phyloP scores from a whole-genome alignment of 257 asterid genomes.

The Parsonsia alboflavescens region DNA sequence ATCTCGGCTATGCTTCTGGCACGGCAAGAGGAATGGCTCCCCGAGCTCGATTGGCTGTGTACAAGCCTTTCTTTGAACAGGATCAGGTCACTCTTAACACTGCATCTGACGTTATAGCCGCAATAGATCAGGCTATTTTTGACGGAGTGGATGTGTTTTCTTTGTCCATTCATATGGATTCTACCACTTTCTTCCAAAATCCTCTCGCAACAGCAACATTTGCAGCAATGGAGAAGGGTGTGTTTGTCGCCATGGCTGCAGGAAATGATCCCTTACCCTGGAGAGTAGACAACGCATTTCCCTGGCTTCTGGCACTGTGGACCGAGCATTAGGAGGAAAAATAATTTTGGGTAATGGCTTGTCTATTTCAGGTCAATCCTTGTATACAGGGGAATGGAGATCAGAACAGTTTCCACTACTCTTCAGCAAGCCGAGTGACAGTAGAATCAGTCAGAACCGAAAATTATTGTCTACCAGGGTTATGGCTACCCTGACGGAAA shows the following conservation, averaged over 20 bases:
- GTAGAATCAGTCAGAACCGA: no score
- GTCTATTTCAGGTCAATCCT: no score
- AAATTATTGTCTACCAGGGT: no score
- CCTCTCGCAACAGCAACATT: conserved; percentile 41
- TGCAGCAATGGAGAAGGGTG: conserved; percentile 37
- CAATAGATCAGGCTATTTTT: conserved; percentile 44
- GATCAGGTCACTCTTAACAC: conserved; percentile 6
- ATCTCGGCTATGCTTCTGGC: conserved; percentile 40
- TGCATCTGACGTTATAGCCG: conserved; percentile 41
- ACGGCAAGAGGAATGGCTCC: conserved; percentile 47
- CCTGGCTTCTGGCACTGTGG: conserved; percentile 43
- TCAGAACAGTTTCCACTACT: no score
- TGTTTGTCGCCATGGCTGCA: conserved; percentile 38
- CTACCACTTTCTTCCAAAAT: conserved; percentile 17
- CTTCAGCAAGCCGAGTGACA: no score
- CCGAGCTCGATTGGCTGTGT: conserved; percentile 28
- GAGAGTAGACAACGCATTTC: conserved; percentile 28
- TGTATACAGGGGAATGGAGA: no score
- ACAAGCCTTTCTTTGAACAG: conserved; percentile 30
- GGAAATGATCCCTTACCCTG: conserved; percentile 25
- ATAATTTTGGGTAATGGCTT: no score
- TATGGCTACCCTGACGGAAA: no score
- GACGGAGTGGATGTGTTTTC: conserved; percentile 46
- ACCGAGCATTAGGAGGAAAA: conserved; percentile 20
- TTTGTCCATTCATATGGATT: conserved; percentile 19